phyloP scores from a whole-genome alignment of 208 protist species.

The Crithidia expoeki region DNA sequence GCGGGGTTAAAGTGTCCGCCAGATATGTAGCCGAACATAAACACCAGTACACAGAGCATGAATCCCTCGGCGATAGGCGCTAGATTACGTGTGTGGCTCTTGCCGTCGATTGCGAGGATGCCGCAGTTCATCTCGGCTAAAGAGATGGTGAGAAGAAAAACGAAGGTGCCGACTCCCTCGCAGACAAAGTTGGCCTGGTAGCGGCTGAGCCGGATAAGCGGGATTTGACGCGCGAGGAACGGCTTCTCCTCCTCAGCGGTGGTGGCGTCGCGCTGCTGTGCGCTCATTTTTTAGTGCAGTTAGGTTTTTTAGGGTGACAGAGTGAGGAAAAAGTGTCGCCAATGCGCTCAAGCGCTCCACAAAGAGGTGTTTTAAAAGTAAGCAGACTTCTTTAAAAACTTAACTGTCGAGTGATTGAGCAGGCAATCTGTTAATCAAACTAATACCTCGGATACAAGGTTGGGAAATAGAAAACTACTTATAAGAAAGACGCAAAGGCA shows the following conservation, averaged over 20 bases:
- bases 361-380: too few relatives aligned
- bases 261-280: conserved; percentile 14
- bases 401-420: too few relatives aligned
- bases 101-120: conserved; percentile 59
- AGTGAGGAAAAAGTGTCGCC: too few relatives aligned
- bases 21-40: conserved; percentile 84
- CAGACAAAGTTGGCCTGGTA: conserved; percentile 70
- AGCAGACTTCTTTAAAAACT: too few relatives aligned
- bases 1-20: conserved; percentile 88
- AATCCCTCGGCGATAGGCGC: conserved; percentile 83
- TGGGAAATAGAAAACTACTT: too few relatives aligned
- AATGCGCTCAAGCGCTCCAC: too few relatives aligned
- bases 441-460: too few relatives aligned
- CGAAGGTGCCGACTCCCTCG: conserved; percentile 78
- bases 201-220: conserved; percentile 52
- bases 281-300: conserved; percentile 11
- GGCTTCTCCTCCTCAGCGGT: conserved; percentile 33
- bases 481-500: too few relatives aligned
- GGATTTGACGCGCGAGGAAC: conserved; percentile 61
- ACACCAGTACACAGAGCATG: conserved; percentile 81
- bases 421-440: too few relatives aligned
- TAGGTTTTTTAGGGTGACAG: too few relatives aligned
- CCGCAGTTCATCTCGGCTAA: conserved; percentile 82
- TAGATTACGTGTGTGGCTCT: conserved; percentile 71
- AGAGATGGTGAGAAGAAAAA: conserved; percentile 76